Conservation (phyloP, 2,329 filamentous ascomycete genomes). For the Gliomastix tumulicola region DNA sequence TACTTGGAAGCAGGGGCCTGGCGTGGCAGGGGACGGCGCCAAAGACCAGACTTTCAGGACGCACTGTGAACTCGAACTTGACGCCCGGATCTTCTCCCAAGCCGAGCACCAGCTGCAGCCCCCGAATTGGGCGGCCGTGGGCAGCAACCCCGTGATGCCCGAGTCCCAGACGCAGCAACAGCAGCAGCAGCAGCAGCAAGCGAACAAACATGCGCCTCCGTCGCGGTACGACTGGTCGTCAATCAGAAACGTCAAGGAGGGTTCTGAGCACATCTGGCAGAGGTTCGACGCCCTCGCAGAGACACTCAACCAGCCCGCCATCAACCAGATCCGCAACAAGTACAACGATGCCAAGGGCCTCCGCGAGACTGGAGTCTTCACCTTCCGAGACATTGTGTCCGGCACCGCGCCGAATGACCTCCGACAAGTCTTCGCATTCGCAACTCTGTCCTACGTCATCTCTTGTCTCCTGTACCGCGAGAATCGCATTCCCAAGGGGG, state of each 20-base stretch:
- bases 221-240: not conserved
- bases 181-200: too few relatives aligned
- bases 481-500: not conserved
- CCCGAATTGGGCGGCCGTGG: not conserved
- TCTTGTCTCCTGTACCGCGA: constrained; percentile 3
- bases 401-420: constrained; percentile 2
- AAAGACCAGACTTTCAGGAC: not conserved
- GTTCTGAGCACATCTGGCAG: constrained; percentile 4
- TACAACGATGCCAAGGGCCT: constrained; percentile 8
- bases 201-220: too few relatives aligned
- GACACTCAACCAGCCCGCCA: not conserved
- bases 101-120: not conserved
- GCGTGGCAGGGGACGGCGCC: too few relatives aligned
- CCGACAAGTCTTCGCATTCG: constrained; percentile 8
- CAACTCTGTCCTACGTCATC: constrained; percentile 11
- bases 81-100: not conserved
- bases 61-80: too few relatives aligned
- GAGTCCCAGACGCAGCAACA: too few relatives aligned
- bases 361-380: constrained; percentile 7
- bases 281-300: constrained; percentile 2
- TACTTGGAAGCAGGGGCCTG: too few relatives aligned
- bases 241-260: constrained; percentile 1
- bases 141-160: too few relatives aligned
- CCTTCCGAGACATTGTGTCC: constrained; percentile 10
- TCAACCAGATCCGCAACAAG: constrained; percentile 3